Base-by-base conservation (phyloP, 169 alveolate species). In the Cryptosporidium muris region DNA sequence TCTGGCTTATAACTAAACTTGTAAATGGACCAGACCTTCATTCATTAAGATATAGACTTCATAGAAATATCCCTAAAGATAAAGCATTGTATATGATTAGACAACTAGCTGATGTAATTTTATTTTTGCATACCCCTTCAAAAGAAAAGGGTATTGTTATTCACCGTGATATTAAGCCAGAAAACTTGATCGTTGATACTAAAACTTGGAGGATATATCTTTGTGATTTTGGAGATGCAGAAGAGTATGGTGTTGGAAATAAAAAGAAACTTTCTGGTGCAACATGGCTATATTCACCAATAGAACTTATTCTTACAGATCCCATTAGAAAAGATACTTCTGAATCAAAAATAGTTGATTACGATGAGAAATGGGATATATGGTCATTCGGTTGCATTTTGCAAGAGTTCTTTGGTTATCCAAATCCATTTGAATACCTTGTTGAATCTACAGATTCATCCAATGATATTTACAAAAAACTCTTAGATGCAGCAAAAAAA, bases 231-330 rank as follows among this genome's bases (percentile, higher is more conserved):
- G 95, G 95, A 0, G 95, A 92, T 74, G 91, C 95, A 3, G 95
- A 90, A 68, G 97, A 93, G 47, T 88, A 92, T 37, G 89, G 89
- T n/a, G 91, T 89, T 63, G 96, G 95, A 25, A 81, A 74, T 42
- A 91, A 91, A 42, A 91, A 93, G 2, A 89, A 91, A 56, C 88
- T 94, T 2, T 91, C 95, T 1, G 97, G 97, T 3, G 97, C 97
- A 54, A 94, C 97, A 1, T 94, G 97, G 97, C 89, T 94, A 47
- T 94, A 94, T 81, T 96, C 97, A 36, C 97, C 97, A 6, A 95
- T 96, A 0, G 97, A 94, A 67, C 80, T 94, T 51, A 68, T 94
- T 65, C 74, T 80, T 38, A 90, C 91, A 56, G 91, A 90, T 60
- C 94, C 96, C 1, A 88, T 94, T 51, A 81, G 66, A 65, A 63